Evolutionary conservation across 2,329 filamentous ascomycete species (phyloP), one percentile per base, ranked within the genome.

Genomic region (Aphanocladium album): DNA sequence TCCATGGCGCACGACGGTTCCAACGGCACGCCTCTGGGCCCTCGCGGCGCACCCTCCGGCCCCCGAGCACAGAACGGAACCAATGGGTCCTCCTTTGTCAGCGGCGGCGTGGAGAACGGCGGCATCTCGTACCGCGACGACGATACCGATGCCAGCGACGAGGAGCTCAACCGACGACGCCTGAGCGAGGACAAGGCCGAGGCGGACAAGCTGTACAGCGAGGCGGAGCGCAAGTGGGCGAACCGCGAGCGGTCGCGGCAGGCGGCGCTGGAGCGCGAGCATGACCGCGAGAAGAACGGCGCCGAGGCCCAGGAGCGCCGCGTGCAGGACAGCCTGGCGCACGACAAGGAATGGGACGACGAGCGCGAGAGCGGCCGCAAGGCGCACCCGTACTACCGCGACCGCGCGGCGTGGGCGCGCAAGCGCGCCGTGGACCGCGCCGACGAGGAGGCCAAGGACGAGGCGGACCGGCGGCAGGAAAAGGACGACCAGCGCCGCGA

Each of bases 161-260:
- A 89, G 14, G 93, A 98, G 72, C 79, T 98, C 0, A 88, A 96
- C 72, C 81, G 82, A 30, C 83, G 92, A 51, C 85, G 89, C 19
- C 76, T 85, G 64, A 83, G 84, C 25, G 93, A 91, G 73, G 86
- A 87, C 65, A 82, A 89, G 39, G 80, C 87, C 0, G 92, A 97
- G 23, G 82, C 86, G 0, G 90, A 97, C 52, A 91, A 93, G 70
- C 79, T 85, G 51, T 97, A 91, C 70, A 79, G 89, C 0, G 93
- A 96, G 67, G 89, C 93, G 47, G 91, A 97, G 72, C 86, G 91
- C 33, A 88, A 91, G 64, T 98, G 93, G 93, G 80, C 91, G 27
- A 96, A 96, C 71, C 86, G 93, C 49, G 95, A 99, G 73, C 85
- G 89, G 58, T 89, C 89, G 62, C 85, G 91, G 45, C 89, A 90